Percentiles rank a stretch among this genome's conserved stretches.
phyloP scores from a whole-genome alignment of 225 moss, liverwort and hornwort genomes.

The Ulota crispa region DNA sequence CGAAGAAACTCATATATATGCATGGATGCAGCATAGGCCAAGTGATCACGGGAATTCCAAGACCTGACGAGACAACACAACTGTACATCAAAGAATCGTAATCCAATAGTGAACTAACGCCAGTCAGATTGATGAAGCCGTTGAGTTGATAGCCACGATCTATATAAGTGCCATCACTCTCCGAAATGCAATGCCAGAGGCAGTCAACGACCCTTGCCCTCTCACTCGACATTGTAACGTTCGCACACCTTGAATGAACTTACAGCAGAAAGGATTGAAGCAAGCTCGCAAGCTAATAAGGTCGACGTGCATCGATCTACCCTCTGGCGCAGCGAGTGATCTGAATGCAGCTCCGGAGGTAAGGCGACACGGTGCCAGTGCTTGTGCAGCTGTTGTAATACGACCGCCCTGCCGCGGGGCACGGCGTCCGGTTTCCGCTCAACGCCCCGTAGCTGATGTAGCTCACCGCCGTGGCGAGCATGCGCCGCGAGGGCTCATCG shows the following conservation, averaged over 20 bases:
- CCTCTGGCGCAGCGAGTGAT: constrained; percentile 35
- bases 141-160: background rate
- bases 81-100: background rate
- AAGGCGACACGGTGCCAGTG: background rate
- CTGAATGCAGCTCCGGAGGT: constrained; percentile 19
- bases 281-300: background rate
- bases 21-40: background rate
- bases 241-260: background rate
- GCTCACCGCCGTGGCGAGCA: background rate
- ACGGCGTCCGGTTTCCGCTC: constrained; percentile 18
- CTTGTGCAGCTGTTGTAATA: constrained; percentile 16
- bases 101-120: background rate
- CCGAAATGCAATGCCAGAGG: background rate
- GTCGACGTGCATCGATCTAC: background rate
- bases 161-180: background rate
- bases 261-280: background rate
- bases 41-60: background rate
- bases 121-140: background rate
- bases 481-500: constrained; percentile 17
- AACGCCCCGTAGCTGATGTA: constrained; percentile 25
- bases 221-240: background rate
- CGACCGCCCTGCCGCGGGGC: constrained; percentile 19
- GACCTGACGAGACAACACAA: background rate
- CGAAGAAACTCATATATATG: background rate
- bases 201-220: background rate